Evolutionary conservation across 2,329 filamentous ascomycete genomes (phyloP).

Genomic region (Amphichorda felina): DNA sequence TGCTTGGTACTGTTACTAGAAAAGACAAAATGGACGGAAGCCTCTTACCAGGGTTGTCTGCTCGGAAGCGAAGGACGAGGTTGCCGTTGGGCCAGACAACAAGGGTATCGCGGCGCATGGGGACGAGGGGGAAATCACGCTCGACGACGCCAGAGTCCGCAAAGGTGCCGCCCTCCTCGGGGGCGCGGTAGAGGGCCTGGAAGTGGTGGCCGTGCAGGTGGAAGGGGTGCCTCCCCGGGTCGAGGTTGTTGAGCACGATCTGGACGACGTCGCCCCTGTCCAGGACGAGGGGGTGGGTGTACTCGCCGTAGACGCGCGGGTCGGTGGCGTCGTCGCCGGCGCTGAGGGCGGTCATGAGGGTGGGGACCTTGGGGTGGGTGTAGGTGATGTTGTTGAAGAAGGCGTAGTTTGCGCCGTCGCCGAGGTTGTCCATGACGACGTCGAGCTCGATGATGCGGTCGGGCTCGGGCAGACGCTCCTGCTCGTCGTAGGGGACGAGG

Average conservation of each 20-base stretch:
- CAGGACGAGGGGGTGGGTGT: constrained; percentile 57
- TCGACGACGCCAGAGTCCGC: constrained; percentile 30
- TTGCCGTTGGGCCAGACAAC: constrained; percentile 54
- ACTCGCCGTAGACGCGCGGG: constrained; percentile 50
- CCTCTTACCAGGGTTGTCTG: constrained; percentile 50
- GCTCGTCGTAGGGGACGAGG: constrained; percentile 57
- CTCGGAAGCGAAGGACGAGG: constrained; percentile 54
- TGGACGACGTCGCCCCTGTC: constrained; percentile 57
- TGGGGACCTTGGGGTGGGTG: constrained; percentile 61
- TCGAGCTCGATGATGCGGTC: constrained; percentile 52
- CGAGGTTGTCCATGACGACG: constrained; percentile 50
- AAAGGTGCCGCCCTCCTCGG: constrained; percentile 45
- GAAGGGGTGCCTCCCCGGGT: constrained; percentile 61
- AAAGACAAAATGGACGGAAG: constrained; percentile 6
- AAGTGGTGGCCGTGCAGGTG: constrained; percentile 70
- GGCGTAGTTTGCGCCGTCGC: constrained; percentile 48
- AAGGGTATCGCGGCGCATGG: constrained; percentile 58
- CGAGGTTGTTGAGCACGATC: constrained; percentile 66
- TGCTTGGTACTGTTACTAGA: not conserved
- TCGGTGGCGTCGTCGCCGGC: constrained; percentile 47
- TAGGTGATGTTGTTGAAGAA: constrained; percentile 75
- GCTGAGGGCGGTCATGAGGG: constrained; percentile 64
- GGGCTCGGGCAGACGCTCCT: constrained; percentile 46
- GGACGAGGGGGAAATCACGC: constrained; percentile 36
- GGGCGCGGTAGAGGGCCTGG: constrained; percentile 51